Conservation (phyloP, 2,329 filamentous ascomycete species). For the Cladophialophora yegresii region DNA sequence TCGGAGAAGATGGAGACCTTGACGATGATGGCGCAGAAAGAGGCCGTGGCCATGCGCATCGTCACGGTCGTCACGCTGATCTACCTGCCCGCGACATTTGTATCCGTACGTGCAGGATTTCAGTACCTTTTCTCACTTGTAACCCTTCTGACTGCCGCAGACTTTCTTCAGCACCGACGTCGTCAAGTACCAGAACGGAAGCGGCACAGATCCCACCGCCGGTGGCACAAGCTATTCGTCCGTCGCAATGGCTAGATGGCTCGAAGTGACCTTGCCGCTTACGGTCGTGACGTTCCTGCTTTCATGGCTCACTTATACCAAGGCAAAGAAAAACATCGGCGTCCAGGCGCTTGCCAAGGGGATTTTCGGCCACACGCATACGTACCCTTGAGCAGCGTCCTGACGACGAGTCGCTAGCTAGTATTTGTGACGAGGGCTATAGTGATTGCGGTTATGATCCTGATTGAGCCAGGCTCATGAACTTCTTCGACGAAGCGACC, state of each 20-base stretch:
- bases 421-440: not conserved
- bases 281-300: not conserved
- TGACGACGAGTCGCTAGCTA: not conserved
- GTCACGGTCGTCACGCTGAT: conserved; percentile 42
- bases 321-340: not conserved
- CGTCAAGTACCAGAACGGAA: conserved; percentile 42
- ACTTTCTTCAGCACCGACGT: conserved; percentile 49
- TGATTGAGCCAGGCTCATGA: not conserved
- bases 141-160: conserved; percentile 12
- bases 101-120: conserved; percentile 37
- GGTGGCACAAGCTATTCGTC: not conserved
- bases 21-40: conserved; percentile 39
- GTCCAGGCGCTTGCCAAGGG: not conserved
- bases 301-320: not conserved
- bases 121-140: not conserved
- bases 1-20: conserved; percentile 39
- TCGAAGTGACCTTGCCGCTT: conserved; percentile 1
- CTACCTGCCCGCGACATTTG: conserved; percentile 44
- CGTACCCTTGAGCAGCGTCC: not conserved
- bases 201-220: conserved; percentile 8
- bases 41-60: conserved; percentile 42
- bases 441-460: not conserved
- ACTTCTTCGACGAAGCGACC: not conserved
- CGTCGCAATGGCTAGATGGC: not conserved
- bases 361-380: not conserved